These are phyloP conservation scores for Andrographis paniculata DNA, from an alignment of 305 asterid genomes.

Conservation along the genomic window DNA sequence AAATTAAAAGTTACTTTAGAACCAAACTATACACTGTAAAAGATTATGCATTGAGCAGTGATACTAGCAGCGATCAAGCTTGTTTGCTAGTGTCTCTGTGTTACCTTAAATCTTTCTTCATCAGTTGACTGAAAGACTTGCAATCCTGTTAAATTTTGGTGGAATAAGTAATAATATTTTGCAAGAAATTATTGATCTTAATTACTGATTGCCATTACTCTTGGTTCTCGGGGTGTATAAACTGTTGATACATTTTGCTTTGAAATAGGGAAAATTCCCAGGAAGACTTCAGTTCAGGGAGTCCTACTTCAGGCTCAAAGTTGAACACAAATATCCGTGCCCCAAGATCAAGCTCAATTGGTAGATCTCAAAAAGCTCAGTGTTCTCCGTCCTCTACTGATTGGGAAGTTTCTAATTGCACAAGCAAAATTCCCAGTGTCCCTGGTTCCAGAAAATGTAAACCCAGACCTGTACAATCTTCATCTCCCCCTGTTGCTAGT, in stretches of 20 bases:
- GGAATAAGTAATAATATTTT: no score
- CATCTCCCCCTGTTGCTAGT: conserved; percentile 71
- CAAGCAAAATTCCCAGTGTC: conserved; percentile 53
- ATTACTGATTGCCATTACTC: neutral
- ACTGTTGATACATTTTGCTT: conserved; percentile 15
- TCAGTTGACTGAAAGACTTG: no score
- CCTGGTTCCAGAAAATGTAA: conserved; percentile 56
- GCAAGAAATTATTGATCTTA: neutral
- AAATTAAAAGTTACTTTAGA: no score
- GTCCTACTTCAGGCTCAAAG: conserved; percentile 84
- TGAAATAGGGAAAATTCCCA: conserved; percentile 53
- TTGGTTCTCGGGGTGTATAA: conserved; percentile 12
- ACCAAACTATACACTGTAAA: no score
- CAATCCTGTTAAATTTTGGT: no score
- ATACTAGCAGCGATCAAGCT: no score
- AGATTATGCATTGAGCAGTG: no score
- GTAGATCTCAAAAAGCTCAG: conserved; percentile 51
- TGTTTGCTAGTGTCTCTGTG: no score
- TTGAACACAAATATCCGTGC: conserved; percentile 57
- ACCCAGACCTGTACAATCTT: conserved; percentile 63
- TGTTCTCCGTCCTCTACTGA: conserved; percentile 52
- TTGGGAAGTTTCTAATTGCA: conserved; percentile 79
- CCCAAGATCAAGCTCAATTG: conserved; percentile 69
- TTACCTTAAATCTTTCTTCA: no score
- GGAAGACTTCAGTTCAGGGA: conserved; percentile 74